Base-by-base conservation (phyloP, 140 eudicot genomes). In the Stevia rebaudiana region DNA sequence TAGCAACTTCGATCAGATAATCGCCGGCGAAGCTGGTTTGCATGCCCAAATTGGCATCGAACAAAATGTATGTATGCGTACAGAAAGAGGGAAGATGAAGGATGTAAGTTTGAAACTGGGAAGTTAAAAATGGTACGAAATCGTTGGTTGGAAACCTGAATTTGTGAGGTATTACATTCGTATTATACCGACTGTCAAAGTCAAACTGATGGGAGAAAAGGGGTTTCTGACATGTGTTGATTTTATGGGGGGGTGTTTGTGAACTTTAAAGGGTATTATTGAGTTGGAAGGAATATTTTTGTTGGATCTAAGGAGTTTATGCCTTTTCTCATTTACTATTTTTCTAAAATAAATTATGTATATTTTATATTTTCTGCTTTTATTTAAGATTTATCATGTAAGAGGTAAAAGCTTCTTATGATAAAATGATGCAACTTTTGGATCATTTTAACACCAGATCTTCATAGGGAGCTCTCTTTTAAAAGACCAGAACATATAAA, bases 261-360 rank as follows among this genome's bases (percentile, higher is more conserved):
- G 63, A 52, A 63, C 22, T 39, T 71, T 31, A 3, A 23, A 28
- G 56, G 53, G 19, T 36, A 11, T 62, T 31, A 33, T 24, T 24
- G 11, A 3, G 50, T 16, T 67, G 58, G 71, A 61, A 22, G 75
- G 79, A 75, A 60, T 75, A 68, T 75, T 75, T 68, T 30, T 35
- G 41, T 68, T 61, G 79, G 51, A 75, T 74, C 76, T 70, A 21
- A 24, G 8, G 28, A 28, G 47, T 13, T 40, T 16, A 31, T 64
- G 46, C 62, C 65, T 2, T 68, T 55, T 54, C 55, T 42, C 18
- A 37, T 24, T 63, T 24, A 19, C 1, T 40, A 42, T 62, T 41
- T 22, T 39, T 62, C 2, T 28, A n/a, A n/a, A n/a, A n/a, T n/a
- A n/a, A n/a, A n/a, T n/a, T n/a, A n/a, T n/a, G n/a, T n/a, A n/a